These are phyloP conservation scores for Colletotrichum chrysophilum DNA, from an alignment of 2,329 filamentous ascomycete genomes.

Conservation along the genomic window DNA sequence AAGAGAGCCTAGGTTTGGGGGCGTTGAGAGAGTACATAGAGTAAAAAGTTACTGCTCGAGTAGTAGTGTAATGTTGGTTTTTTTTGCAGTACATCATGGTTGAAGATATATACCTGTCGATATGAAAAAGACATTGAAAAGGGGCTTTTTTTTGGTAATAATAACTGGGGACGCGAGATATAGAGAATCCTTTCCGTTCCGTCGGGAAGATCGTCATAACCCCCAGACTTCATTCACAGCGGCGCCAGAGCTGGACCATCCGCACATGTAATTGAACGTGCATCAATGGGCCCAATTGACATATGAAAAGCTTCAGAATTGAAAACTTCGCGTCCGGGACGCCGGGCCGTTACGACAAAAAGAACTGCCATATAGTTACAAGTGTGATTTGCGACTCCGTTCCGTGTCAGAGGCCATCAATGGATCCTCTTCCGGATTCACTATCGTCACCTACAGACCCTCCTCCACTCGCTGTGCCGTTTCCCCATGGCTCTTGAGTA, in stretches of 20 bases:
- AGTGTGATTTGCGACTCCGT: constrained; percentile 15
- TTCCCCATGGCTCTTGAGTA: background rate
- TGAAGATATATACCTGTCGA: background rate
- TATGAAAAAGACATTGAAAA: background rate
- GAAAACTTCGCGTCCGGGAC: constrained; percentile 20
- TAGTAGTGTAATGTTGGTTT: background rate
- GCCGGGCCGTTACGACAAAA: constrained; percentile 16
- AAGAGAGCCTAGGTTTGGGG: background rate
- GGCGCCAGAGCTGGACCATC: background rate
- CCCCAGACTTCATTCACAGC: background rate
- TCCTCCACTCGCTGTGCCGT: background rate
- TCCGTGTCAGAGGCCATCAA: constrained; percentile 5
- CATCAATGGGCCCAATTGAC: background rate
- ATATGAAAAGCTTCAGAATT: constrained; percentile 23
- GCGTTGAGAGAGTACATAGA: background rate
- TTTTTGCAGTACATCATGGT: background rate
- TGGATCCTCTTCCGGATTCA: background rate
- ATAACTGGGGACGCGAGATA: background rate
- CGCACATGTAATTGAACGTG: background rate
- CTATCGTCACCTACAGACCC: background rate
- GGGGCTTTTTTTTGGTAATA: background rate
- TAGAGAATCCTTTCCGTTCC: background rate
- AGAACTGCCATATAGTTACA: constrained; percentile 20
- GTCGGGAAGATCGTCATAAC: background rate
- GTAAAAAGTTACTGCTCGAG: background rate